phyloP scores from a whole-genome alignment of 1,284 basidiomycete genomes.

The Trametes hirsuta region DNA sequence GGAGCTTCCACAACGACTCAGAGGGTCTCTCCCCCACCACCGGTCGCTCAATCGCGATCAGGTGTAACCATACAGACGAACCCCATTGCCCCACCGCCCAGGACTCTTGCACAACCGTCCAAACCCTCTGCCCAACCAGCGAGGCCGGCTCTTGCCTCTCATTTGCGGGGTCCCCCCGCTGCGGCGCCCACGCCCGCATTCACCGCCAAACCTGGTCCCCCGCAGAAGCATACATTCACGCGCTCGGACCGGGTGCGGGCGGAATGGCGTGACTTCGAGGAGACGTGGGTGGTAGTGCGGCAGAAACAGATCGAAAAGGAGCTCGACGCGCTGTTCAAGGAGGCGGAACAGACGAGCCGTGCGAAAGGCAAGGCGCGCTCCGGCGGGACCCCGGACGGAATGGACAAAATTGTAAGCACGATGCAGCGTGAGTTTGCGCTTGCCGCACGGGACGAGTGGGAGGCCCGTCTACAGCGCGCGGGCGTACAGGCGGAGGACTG shows the following conservation, averaged over 20 bases:
- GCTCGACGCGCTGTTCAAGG: conserved; percentile 12
- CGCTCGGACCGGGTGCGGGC: conserved; percentile 22
- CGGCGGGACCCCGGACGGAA: conserved; percentile 6
- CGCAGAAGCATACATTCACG: conserved; percentile 12
- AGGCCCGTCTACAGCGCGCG: conserved; percentile 18
- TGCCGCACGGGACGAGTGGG: conserved; percentile 24
- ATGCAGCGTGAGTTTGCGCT: conserved; percentile 21
- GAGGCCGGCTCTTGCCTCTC: conserved; percentile 10
- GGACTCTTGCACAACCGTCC: conserved; percentile 10
- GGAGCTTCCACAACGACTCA: conserved; percentile 8
- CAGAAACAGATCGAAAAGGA: conserved; percentile 13
- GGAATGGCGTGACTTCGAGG: conserved; percentile 19
- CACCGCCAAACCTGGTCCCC: conserved; percentile 2
- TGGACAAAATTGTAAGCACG: conserved; percentile 15
- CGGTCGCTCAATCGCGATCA: conserved; percentile 10
- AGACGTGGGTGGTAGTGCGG: conserved; percentile 13
- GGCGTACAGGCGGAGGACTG: conserved; percentile 25
- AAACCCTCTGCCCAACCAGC: conserved; percentile 18
- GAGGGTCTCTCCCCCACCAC: conserved; percentile 20
- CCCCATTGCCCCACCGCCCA: conserved; percentile 11
- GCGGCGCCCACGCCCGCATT: conserved; percentile 1
- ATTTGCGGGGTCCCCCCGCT: conserved; percentile 7
- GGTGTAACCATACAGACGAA: conserved; percentile 16
- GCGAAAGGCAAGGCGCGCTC: conserved; percentile 10
- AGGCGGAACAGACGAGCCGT: conserved; percentile 15